Evolutionary conservation across 768 basidiomycete species (phyloP), one percentile per base, ranked within the genome.

Genomic region (Obba rivulosa): DNA sequence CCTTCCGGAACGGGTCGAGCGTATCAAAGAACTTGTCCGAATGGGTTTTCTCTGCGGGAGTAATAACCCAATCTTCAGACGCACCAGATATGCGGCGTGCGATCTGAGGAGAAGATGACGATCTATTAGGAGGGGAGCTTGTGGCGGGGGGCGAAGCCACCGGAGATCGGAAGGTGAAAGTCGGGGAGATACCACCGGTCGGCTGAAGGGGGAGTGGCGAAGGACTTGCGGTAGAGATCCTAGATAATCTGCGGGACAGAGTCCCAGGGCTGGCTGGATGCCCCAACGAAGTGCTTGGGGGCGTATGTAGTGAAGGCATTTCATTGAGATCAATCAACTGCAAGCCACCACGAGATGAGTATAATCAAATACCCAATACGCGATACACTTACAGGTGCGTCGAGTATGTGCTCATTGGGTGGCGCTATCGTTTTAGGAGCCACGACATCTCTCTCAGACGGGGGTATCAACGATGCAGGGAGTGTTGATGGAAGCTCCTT

Each of bases 1-100:
- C 93, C 49, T 69, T 75, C 49, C 75, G 80, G 52, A 75, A 71
- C n/a, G 75, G 63, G 63, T 99, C 96, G 24, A 99, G 73, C n/a
- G 71, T 72, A 49, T 85, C 81, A 63, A 98, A 99, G 68, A 82
- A 85, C 8, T 67, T 69, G 64, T 98, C 92, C 1, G 87, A 72
- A n/a, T 69, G 74, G 1, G 81, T 75, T 62, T 94, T 95, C 59
- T 92, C 91, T 3, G 74, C 66, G 0, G 83, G 67, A 1, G 84
- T 82, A 18, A 99, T 81, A 61, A 91, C 91, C 95, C 94, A 96
- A 3, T 62, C 51, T 3, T 48, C 46, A 13, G 37, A 16, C 16
- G 20, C 37, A 7, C n/a, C 37, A 39, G 37, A 21, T 5, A 39
- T 17, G 20, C 16, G 7, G 28, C 28, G 28, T 5, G 13, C 28